Evolutionary conservation across 495 filamentous ascomycete species (phyloP).

Genomic region (Talaromyces wortmannii): DNA sequence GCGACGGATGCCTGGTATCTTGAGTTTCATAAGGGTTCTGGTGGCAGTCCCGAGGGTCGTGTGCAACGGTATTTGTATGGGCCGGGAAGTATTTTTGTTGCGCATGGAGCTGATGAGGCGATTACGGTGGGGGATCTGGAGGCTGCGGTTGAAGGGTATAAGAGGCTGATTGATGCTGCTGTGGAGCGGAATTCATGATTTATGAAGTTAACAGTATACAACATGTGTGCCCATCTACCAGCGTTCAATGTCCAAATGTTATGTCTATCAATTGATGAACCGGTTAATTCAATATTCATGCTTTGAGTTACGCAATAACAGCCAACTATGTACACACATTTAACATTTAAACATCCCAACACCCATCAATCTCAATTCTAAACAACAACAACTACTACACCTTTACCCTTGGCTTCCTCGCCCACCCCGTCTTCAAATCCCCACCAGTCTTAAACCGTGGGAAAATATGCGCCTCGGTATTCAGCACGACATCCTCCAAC

Average conservation of each 20-base stretch:
- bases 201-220: background rate
- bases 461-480: conserved; percentile 91
- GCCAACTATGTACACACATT: no score
- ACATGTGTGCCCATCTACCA: no score
- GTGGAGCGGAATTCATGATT: conserved; percentile 26
- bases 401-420: conserved; percentile 52
- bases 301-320: no score
- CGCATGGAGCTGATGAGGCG: conserved; percentile 80
- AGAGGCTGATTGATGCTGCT: conserved; percentile 59
- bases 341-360: no score
- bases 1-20: conserved; percentile 87
- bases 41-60: conserved; percentile 1
- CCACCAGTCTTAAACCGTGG: conserved; percentile 76
- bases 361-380: background rate
- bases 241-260: no score
- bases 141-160: conserved; percentile 64
- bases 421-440: conserved; percentile 83
- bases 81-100: conserved; percentile 81
- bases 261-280: no score
- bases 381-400: background rate
- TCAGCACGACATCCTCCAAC: conserved; percentile 80
- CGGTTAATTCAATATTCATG: no score
- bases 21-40: conserved; percentile 22
- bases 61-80: conserved; percentile 86
- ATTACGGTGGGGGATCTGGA: conserved; percentile 62